Evolutionary conservation across 371 early-diverging fungal genomes (phyloP).

Genomic region (Haplosporangium sp.): DNA sequence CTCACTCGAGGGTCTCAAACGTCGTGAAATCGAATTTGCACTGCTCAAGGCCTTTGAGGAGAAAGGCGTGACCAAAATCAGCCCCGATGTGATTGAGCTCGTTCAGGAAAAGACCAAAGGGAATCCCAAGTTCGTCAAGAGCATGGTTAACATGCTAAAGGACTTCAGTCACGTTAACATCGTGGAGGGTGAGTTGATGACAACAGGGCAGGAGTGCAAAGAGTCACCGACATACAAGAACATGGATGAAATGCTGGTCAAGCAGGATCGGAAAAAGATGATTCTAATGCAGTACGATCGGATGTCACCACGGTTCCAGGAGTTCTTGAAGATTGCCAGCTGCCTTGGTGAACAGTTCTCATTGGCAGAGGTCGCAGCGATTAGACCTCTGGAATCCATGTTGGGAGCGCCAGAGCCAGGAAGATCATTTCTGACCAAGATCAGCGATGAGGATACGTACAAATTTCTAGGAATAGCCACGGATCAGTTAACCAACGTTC

Average conservation of each 20-base stretch:
- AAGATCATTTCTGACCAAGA: constrained; percentile 41
- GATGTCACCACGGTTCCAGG: constrained; percentile 61
- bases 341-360: constrained; percentile 67
- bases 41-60: constrained; percentile 60
- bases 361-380: constrained; percentile 61
- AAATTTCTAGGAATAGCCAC: constrained; percentile 57
- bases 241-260: constrained; percentile 58
- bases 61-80: constrained; percentile 60
- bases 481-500: constrained; percentile 38
- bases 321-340: constrained; percentile 69
- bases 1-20: constrained; percentile 60
- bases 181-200: constrained; percentile 59
- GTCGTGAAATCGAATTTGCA: constrained; percentile 62
- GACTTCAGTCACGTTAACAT: constrained; percentile 69
- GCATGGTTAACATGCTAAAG: constrained; percentile 63
- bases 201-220: constrained; percentile 23
- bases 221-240: constrained; percentile 1
- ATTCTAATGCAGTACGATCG: constrained; percentile 72
- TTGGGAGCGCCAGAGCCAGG: constrained; percentile 41
- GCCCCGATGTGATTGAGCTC: constrained; percentile 61
- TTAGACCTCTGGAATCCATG: constrained; percentile 54
- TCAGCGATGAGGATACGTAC: constrained; percentile 62
- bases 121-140: constrained; percentile 71
- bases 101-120: constrained; percentile 68
- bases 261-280: constrained; percentile 66